Conservation (phyloP, 495 filamentous ascomycete species). For the Neurospora sublineolata region DNA sequence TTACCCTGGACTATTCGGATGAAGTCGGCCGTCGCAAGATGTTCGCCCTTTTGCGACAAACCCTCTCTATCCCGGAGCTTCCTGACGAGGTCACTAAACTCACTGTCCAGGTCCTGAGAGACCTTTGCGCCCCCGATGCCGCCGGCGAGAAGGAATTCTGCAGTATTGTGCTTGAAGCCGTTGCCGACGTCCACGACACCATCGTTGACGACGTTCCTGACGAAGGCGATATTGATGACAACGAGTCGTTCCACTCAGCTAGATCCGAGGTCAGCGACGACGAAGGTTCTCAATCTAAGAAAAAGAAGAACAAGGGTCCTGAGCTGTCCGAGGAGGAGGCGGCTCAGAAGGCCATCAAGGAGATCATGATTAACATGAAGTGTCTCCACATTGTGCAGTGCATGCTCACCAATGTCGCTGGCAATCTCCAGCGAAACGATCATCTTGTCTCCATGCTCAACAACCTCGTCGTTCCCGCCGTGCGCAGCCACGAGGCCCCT, state of each 20-base stretch:
- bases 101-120: conserved; percentile 67
- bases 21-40: conserved; percentile 91
- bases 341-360: conserved; percentile 68
- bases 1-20: conserved; percentile 86
- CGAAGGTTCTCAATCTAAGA: conserved; percentile 37
- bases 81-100: conserved; percentile 89
- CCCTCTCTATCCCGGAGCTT: conserved; percentile 72
- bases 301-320: conserved; percentile 34
- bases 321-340: conserved; percentile 60
- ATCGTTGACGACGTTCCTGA: conserved; percentile 48
- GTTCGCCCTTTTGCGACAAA: conserved; percentile 78
- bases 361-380: conserved; percentile 96
- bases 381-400: conserved; percentile 95
- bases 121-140: conserved; percentile 62
- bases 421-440: conserved; percentile 72
- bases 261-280: conserved; percentile 68
- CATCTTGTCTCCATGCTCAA: conserved; percentile 91
- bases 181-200: conserved; percentile 91
- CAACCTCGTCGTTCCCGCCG: conserved; percentile 89
- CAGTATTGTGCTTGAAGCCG: conserved; percentile 79
- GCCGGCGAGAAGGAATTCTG: conserved; percentile 89
- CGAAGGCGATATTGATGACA: conserved; percentile 45
- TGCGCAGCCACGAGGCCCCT: conserved; percentile 82
- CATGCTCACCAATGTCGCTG: conserved; percentile 86
- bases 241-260: conserved; percentile 88